Evolutionary conservation across 2,329 filamentous ascomycete species (phyloP).

Genomic region (Pseudovirgaria hyperparasitica): DNA sequence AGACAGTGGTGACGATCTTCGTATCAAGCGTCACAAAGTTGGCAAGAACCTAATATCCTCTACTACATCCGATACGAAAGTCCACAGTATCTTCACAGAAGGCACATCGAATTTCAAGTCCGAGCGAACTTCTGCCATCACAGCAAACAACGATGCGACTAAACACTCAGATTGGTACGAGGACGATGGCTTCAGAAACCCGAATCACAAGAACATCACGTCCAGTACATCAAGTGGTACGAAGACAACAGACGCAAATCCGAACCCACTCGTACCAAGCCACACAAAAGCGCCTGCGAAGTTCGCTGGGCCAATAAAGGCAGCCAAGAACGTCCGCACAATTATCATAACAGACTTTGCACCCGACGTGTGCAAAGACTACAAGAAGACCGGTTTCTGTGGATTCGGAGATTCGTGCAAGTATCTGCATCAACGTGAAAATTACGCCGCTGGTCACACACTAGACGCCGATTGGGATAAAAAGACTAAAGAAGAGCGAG

Average conservation of each 20-base stretch:
- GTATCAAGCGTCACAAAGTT: slow-evolving; percentile 57
- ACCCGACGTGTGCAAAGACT: slow-evolving; percentile 92
- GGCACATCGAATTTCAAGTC: slow-evolving; percentile 44
- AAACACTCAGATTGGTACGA: slow-evolving; percentile 86
- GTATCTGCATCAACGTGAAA: slow-evolving; percentile 62
- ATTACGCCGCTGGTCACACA: slow-evolving; percentile 89
- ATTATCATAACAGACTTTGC: slow-evolving; percentile 85
- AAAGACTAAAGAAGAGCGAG: slow-evolving; percentile 51
- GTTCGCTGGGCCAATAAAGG: slow-evolving; percentile 75
- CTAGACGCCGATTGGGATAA: slow-evolving; percentile 90
- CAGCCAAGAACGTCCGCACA: slow-evolving; percentile 77
- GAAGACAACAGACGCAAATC: slow-evolving; percentile 39
- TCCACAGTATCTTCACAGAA: slow-evolving; percentile 21
- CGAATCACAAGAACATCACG: slow-evolving; percentile 42
- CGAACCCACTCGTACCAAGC: slow-evolving; percentile 55
- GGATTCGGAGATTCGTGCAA: slow-evolving; percentile 73
- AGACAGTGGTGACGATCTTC: slow-evolving; percentile 53
- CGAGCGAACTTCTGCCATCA: slow-evolving; percentile 49
- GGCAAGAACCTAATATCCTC: slow-evolving; percentile 53
- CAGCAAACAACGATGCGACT: slow-evolving; percentile 71
- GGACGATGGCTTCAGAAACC: slow-evolving; percentile 44
- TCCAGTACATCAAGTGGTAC: no score
- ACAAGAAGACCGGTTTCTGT: slow-evolving; percentile 56
- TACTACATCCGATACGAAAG: slow-evolving; percentile 37
- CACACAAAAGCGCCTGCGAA: slow-evolving; percentile 61